Evolutionary conservation across 2,329 filamentous ascomycete species (phyloP).

Genomic region (Cladophialophora bantiana): DNA sequence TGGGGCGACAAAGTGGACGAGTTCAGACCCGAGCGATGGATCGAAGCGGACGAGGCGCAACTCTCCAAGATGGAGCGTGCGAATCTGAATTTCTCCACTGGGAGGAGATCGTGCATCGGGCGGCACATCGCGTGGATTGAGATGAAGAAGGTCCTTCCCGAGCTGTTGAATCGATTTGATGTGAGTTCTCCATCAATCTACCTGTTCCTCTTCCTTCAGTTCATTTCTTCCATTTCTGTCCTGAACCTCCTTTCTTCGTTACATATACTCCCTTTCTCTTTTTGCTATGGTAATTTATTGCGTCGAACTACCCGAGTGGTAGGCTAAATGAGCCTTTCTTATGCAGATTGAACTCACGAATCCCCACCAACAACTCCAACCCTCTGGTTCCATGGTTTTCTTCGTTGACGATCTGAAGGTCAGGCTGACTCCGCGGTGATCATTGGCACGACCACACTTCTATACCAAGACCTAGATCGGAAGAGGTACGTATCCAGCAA

Average conservation of each 20-base stretch:
- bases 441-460: too few species aligned
- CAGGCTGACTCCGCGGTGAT: constrained; percentile 16
- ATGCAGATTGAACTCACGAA: constrained; percentile 24
- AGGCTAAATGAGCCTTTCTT: background rate
- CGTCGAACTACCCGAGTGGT: too few species aligned
- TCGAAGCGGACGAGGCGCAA: constrained; percentile 43
- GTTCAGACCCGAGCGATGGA: constrained; percentile 57
- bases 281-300: background rate
- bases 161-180: constrained; percentile 22
- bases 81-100: constrained; percentile 19
- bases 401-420: constrained; percentile 20
- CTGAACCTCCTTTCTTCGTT: background rate
- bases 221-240: background rate
- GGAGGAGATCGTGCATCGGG: constrained; percentile 25
- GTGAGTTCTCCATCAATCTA: constrained; percentile 8
- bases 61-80: constrained; percentile 44
- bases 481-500: too few species aligned
- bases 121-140: constrained; percentile 31
- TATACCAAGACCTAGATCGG: too few species aligned
- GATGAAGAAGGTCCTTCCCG: constrained; percentile 28
- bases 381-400: background rate
- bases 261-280: background rate
- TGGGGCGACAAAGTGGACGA: constrained; percentile 48
- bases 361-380: constrained; percentile 11
- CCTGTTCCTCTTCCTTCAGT: background rate